Evolutionary conservation across 495 filamentous ascomycete genomes (phyloP).

Genomic region (Penicillium tannophilum): DNA sequence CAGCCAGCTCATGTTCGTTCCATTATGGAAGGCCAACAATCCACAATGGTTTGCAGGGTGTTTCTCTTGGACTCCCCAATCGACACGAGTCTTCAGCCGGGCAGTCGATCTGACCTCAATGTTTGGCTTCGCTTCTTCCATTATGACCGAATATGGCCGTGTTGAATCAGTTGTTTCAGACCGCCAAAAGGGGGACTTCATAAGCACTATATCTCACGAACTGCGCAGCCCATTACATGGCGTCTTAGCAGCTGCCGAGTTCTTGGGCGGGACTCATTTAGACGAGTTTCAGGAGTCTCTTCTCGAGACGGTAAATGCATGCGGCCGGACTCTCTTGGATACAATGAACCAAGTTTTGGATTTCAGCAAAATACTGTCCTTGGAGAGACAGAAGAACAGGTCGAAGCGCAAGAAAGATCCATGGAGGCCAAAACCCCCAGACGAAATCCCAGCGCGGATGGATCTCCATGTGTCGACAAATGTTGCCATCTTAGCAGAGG

Average conservation of each 20-base stretch:
- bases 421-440: not conserved
- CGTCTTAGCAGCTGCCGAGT: not conserved
- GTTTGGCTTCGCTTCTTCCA: slow-evolving; percentile 62
- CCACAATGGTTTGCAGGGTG: slow-evolving; percentile 68
- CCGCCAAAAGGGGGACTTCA: slow-evolving; percentile 48
- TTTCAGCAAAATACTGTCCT: slow-evolving; percentile 20
- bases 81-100: slow-evolving; percentile 37
- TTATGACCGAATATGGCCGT: slow-evolving; percentile 67
- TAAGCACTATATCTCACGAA: not conserved
- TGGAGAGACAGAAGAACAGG: slow-evolving; percentile 13
- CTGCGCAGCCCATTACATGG: not conserved
- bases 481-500: slow-evolving; percentile 13
- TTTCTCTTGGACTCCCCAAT: slow-evolving; percentile 58
- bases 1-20: slow-evolving; percentile 46
- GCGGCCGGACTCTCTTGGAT: slow-evolving; percentile 61
- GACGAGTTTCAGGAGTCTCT: not conserved
- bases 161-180: slow-evolving; percentile 56
- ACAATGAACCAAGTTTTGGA: slow-evolving; percentile 23
- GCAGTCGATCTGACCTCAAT: slow-evolving; percentile 47
- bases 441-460: not conserved
- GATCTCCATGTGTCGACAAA: slow-evolving; percentile 9
- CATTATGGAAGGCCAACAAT: slow-evolving; percentile 65
- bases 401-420: slow-evolving; percentile 11
- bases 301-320: not conserved
- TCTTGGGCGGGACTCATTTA: not conserved